Evolutionary conservation across 768 basidiomycete species (phyloP).

Genomic region (Cystofilobasidium macerans): DNA sequence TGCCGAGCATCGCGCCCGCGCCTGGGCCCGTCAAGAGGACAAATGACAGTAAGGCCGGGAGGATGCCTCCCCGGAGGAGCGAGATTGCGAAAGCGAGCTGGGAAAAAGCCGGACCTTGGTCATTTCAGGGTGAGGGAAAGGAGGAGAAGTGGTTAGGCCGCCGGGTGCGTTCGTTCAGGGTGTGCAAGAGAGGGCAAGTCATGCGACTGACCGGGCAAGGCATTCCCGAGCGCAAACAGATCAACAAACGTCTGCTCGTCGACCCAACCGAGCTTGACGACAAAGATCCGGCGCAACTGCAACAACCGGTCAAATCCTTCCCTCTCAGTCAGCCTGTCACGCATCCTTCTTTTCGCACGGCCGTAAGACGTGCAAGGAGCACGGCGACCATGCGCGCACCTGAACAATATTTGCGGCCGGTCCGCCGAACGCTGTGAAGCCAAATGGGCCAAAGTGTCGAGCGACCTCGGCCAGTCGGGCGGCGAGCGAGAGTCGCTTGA

Average conservation of each 20-base stretch:
- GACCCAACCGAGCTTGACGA: conserved; percentile 35
- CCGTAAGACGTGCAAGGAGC: too few relatives aligned
- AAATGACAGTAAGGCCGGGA: conserved; percentile 43
- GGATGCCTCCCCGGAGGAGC: conserved; percentile 41
- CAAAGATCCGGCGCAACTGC: conserved; percentile 29
- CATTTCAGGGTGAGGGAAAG: not conserved
- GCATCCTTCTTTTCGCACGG: too few relatives aligned
- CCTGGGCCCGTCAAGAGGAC: conserved; percentile 46
- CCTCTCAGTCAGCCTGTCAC: too few relatives aligned
- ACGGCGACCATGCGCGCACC: conserved; percentile 35
- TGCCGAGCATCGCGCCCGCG: conserved; percentile 44
- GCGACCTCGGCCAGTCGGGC: too few relatives aligned
- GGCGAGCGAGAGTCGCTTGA: too few relatives aligned
- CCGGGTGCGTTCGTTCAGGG: not conserved
- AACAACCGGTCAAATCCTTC: too few relatives aligned
- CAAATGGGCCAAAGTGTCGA: conserved; percentile 29
- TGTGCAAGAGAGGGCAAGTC: not conserved
- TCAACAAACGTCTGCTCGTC: conserved; percentile 38
- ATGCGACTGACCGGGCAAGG: conserved; percentile 41
- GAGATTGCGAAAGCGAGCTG: conserved; percentile 47
- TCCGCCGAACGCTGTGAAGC: conserved; percentile 46
- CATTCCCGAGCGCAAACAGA: conserved; percentile 45
- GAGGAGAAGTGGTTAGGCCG: too few relatives aligned
- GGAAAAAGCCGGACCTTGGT: conserved; percentile 29
- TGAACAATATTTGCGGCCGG: conserved; percentile 47